These are phyloP conservation scores for Calocera viscosa DNA, from an alignment of 768 basidiomycete genomes.

Conservation along the genomic window DNA sequence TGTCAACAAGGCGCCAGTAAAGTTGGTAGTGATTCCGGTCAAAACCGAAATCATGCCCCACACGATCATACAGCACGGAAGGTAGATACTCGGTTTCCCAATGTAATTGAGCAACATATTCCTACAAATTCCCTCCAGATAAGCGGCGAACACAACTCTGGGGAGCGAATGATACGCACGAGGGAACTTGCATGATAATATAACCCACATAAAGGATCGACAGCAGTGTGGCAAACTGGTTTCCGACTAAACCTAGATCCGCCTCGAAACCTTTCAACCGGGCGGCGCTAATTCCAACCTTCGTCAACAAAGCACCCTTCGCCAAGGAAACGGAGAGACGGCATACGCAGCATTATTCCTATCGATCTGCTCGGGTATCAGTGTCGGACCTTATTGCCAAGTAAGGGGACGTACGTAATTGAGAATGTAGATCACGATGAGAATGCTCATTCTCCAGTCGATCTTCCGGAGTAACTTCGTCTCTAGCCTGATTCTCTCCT, in stretches of 20 bases:
- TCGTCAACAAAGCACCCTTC: not conserved
- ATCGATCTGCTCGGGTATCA: constrained; percentile 39
- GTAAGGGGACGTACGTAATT: constrained; percentile 33
- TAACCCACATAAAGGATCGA: constrained; percentile 25
- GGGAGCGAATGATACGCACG: not conserved
- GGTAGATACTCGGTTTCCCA: constrained; percentile 25
- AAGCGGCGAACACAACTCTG: not conserved
- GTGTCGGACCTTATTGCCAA: not conserved
- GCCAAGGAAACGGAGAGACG: not conserved
- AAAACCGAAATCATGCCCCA: constrained; percentile 47
- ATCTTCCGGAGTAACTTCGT: constrained; percentile 43
- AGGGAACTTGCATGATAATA: constrained; percentile 16
- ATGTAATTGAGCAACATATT: constrained; percentile 25
- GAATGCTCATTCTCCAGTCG: constrained; percentile 36
- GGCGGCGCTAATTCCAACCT: constrained; percentile 14
- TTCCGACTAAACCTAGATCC: constrained; percentile 22
- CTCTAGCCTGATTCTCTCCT: constrained; percentile 38
- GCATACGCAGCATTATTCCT: constrained; percentile 56
- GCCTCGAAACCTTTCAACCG: constrained; percentile 20
- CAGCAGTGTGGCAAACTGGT: constrained; percentile 15
- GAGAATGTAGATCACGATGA: constrained; percentile 37
- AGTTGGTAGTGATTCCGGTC: constrained; percentile 41
- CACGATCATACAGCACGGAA: constrained; percentile 28
- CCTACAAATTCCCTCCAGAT: not conserved
- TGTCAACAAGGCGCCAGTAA: constrained; percentile 30